Evolutionary conservation across 257 asterid genomes (phyloP).

Genomic region (Fraxinus excelsior): DNA sequence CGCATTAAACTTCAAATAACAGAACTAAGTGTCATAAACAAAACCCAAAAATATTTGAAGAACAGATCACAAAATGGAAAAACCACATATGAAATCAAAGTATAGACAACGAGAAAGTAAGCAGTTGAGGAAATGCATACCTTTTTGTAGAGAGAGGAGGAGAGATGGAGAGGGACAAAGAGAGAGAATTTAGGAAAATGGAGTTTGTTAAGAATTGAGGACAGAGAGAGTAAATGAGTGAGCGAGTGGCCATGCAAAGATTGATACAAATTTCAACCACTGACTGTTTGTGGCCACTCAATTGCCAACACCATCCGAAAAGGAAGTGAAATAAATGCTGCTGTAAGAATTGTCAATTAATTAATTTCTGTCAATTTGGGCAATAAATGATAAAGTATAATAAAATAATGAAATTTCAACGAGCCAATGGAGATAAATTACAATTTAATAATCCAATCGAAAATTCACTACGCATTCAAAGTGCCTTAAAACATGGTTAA

Average conservation of each 20-base stretch:
- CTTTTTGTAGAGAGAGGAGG: background rate
- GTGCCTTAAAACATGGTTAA: too few species aligned
- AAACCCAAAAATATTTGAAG: slow-evolving; percentile 16
- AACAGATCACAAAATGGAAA: slow-evolving; percentile 9
- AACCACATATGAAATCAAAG: background rate
- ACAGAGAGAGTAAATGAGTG: slow-evolving; percentile 10
- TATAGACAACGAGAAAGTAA: slow-evolving; percentile 4
- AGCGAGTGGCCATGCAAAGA: slow-evolving; percentile 25
- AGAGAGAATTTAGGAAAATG: background rate
- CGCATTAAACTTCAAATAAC: background rate
- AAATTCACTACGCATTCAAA: too few species aligned
- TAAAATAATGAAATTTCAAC: too few species aligned
- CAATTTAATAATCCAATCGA: too few species aligned
- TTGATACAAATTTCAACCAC: slow-evolving; percentile 52
- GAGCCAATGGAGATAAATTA: too few species aligned
- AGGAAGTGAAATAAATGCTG: slow-evolving; percentile 27
- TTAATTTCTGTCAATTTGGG: too few species aligned
- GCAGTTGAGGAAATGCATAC: slow-evolving; percentile 26
- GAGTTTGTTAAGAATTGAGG: background rate
- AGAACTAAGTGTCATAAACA: background rate
- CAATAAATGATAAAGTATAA: too few species aligned
- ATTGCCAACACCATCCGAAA: slow-evolving; percentile 45
- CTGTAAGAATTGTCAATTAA: background rate
- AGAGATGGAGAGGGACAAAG: slow-evolving; percentile 13
- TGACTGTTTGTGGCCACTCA: slow-evolving; percentile 57